Evolutionary conservation across 768 basidiomycete species (phyloP).

Genomic region (Tylopilus balloui): DNA sequence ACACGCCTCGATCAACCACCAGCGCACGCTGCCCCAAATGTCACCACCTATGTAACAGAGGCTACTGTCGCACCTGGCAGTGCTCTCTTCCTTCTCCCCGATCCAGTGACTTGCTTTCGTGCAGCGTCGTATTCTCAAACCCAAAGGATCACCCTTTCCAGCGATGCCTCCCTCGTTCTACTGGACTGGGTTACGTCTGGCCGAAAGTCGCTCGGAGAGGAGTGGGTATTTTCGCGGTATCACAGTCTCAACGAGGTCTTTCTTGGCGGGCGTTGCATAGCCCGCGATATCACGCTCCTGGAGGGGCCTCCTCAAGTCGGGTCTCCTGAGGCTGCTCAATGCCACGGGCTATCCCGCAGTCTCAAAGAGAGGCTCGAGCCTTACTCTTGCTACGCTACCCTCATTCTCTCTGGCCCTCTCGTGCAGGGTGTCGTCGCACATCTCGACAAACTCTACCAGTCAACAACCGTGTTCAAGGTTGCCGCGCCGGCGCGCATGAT

Average conservation of each 20-base stretch:
- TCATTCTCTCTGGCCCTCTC: constrained; percentile 73
- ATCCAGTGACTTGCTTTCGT: constrained; percentile 91
- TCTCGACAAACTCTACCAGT: constrained; percentile 47
- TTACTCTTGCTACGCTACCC: constrained; percentile 86
- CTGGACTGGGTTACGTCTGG: constrained; percentile 95
- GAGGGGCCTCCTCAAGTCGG: constrained; percentile 39
- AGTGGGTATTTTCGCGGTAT: constrained; percentile 86
- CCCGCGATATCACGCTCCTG: constrained; percentile 74
- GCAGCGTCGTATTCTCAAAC: constrained; percentile 77
- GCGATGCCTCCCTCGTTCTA: constrained; percentile 59
- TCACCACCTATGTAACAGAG: constrained; percentile 62
- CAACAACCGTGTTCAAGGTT: constrained; percentile 59
- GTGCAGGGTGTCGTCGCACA: constrained; percentile 43
- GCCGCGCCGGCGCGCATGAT: constrained; percentile 54
- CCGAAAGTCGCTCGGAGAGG: constrained; percentile 74
- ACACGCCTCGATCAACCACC: constrained; percentile 26
- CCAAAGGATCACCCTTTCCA: constrained; percentile 70
- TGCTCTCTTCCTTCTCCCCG: constrained; percentile 78
- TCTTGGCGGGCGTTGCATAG: constrained; percentile 58
- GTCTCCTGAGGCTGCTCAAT: constrained; percentile 6
- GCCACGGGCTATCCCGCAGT: constrained; percentile 37
- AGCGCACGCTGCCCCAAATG: constrained; percentile 6
- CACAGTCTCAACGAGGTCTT: constrained; percentile 82
- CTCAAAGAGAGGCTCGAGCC: constrained; percentile 64
- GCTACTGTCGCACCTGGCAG: constrained; percentile 50